Base-by-base conservation (phyloP, 768 basidiomycete genomes). In the Daedalea quercina region DNA sequence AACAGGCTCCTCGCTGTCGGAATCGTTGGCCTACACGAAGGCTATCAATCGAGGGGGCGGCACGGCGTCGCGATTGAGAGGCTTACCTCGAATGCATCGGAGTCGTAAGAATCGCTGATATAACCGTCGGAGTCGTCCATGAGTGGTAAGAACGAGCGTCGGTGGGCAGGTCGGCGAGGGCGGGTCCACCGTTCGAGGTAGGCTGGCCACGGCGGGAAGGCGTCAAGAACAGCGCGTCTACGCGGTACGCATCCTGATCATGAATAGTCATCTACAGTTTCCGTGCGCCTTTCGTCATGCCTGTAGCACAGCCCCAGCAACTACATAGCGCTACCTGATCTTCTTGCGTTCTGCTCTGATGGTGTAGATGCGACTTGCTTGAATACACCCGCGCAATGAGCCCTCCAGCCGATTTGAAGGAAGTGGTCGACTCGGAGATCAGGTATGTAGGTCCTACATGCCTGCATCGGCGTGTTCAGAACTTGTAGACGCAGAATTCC, bases 121-220 rank as follows among this genome's bases (percentile, higher is more conserved):
- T 44, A 45, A 9, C 57, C 54, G 51, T 66, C 65, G n/a, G 61
- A 63, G 53, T 62, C 60, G 50, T 62, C 63, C 65, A 66, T 66
- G 37, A 22, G 7, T 11, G 44, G 37, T 4, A 15, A 40, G 37
- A 3, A 31, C 6, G n/a, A n/a, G n/a, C n/a, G n/a, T n/a, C n/a
- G n/a, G n/a, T n/a, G n/a, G n/a, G n/a, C n/a, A n/a, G n/a, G n/a
- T n/a, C n/a, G n/a, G n/a, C n/a, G n/a, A n/a, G n/a, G n/a, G n/a
- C n/a, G n/a, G n/a, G n/a, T n/a, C n/a, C n/a, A n/a, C n/a, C n/a
- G n/a, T n/a, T n/a, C n/a, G n/a, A n/a, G n/a, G n/a, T n/a, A n/a
- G n/a, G n/a, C n/a, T n/a, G n/a, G n/a, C n/a, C n/a, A 31, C 6
- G 28, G 28, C 28, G 28, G 28, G 28, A 31, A 31, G 6, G 28